A percentile compares a stretch with the other conserved stretches of the same genome.
phyloP scores from a whole-genome alignment of 768 basidiomycete genomes.

The Termitomyces sp. region DNA sequence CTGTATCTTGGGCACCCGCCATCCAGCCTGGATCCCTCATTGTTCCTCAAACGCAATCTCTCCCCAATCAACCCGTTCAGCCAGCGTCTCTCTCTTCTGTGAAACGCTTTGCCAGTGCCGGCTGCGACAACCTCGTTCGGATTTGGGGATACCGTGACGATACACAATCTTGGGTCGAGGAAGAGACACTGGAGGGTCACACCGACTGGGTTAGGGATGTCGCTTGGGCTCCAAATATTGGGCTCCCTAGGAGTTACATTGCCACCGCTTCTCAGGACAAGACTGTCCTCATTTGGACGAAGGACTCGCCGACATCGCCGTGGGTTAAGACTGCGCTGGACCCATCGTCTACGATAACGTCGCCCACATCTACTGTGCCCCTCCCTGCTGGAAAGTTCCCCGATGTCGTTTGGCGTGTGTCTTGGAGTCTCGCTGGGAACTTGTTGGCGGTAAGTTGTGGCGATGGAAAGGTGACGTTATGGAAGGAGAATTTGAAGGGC shows the following conservation, averaged over 20 bases:
- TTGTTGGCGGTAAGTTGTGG: slow-evolving; percentile 95
- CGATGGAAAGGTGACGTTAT: slow-evolving; percentile 95
- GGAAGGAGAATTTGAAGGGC: slow-evolving; percentile 97
- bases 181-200: slow-evolving; percentile 88
- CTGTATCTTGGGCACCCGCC: slow-evolving; percentile 96
- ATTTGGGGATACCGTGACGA: slow-evolving; percentile 92
- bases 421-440: slow-evolving; percentile 96
- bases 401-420: slow-evolving; percentile 98
- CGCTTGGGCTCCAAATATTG: slow-evolving; percentile 98
- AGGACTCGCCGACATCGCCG: slow-evolving; percentile 63
- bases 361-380: slow-evolving; percentile 35
- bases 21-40: slow-evolving; percentile 82
- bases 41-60: slow-evolving; percentile 47
- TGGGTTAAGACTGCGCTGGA: slow-evolving; percentile 84
- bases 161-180: slow-evolving; percentile 84
- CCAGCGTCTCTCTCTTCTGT: slow-evolving; percentile 46
- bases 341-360: slow-evolving; percentile 48
- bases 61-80: slow-evolving; percentile 38
- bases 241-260: slow-evolving; percentile 89
- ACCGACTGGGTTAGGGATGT: slow-evolving; percentile 98
- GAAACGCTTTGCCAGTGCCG: slow-evolving; percentile 92
- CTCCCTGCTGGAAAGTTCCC: slow-evolving; percentile 78
- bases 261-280: slow-evolving; percentile 95
- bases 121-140: slow-evolving; percentile 92
- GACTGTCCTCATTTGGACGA: slow-evolving; percentile 89